These are phyloP conservation scores for Amanita fuliginea DNA, from an alignment of 768 basidiomycete species.

Conservation along the genomic window DNA sequence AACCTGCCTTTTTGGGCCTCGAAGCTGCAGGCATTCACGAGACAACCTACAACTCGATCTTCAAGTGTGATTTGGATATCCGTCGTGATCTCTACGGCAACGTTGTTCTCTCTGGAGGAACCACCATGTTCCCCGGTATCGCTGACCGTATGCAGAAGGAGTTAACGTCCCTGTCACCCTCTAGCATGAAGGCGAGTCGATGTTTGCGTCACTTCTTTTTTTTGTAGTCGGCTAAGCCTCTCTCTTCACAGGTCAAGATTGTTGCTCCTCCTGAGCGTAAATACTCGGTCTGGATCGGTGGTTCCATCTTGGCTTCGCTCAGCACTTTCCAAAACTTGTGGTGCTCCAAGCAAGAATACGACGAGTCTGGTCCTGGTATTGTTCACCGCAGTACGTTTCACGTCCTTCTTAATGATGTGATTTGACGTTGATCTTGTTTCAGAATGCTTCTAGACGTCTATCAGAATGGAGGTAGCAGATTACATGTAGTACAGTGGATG, in stretches of 20 bases:
- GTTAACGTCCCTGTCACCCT: constrained; percentile 69
- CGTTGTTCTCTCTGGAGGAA: constrained; percentile 82
- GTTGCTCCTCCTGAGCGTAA: constrained; percentile 90
- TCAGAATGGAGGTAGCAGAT: neutral
- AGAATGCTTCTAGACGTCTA: constrained; percentile 22
- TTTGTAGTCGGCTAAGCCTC: constrained; percentile 2
- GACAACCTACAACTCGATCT: constrained; percentile 82
- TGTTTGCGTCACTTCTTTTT: neutral
- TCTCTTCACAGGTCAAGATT: constrained; percentile 58
- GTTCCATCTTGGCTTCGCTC: constrained; percentile 77
- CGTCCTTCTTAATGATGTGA: constrained; percentile 5
- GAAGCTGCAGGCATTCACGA: constrained; percentile 90
- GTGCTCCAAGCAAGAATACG: constrained; percentile 90
- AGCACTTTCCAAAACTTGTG: constrained; percentile 96
- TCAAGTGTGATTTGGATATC: constrained; percentile 81
- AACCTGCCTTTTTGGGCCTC: constrained; percentile 81
- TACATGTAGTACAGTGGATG: neutral
- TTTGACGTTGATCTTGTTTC: neutral
- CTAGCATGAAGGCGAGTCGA: constrained; percentile 69
- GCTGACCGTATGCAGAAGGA: constrained; percentile 89
- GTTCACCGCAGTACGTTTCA: constrained; percentile 63
- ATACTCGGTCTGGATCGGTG: constrained; percentile 94
- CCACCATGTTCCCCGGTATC: constrained; percentile 95
- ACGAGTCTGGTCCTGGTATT: constrained; percentile 72
- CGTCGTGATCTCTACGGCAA: constrained; percentile 75